Evolutionary conservation across 192 early-diverging fungal genomes (phyloP).

Genomic region (Coemansia sp.): DNA sequence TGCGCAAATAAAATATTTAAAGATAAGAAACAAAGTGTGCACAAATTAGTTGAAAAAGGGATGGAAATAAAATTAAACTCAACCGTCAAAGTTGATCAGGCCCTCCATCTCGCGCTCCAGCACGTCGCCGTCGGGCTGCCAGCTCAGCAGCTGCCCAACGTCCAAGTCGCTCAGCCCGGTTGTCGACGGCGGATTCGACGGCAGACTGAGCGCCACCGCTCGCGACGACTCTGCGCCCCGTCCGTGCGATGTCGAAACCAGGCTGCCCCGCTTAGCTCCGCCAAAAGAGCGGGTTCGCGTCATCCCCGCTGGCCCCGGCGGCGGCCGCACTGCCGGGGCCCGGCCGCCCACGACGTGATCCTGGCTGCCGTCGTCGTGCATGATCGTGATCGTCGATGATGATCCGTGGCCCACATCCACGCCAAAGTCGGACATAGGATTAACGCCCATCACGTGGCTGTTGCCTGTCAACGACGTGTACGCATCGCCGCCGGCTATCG

Average conservation of each 20-base stretch:
- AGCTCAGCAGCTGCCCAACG: slow-evolving; percentile 38
- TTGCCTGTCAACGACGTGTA: slow-evolving; percentile 36
- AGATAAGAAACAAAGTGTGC: neutral
- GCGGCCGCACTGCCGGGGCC: slow-evolving; percentile 19
- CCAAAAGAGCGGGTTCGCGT: slow-evolving; percentile 14
- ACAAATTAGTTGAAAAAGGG: slow-evolving; percentile 1
- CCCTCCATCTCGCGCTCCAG: slow-evolving; percentile 53
- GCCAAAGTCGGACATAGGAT: neutral
- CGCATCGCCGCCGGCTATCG: slow-evolving; percentile 35
- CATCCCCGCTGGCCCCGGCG: slow-evolving; percentile 40
- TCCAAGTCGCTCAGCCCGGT: slow-evolving; percentile 23
- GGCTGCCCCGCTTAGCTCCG: slow-evolving; percentile 11
- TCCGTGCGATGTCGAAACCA: neutral
- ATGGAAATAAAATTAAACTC: neutral
- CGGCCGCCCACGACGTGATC: slow-evolving; percentile 15
- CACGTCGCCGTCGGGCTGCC: slow-evolving; percentile 32
- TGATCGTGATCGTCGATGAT: slow-evolving; percentile 51
- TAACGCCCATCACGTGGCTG: slow-evolving; percentile 11
- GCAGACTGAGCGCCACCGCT: slow-evolving; percentile 16
- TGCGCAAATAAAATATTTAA: neutral
- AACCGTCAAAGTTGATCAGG: slow-evolving; percentile 52
- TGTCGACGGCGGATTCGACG: slow-evolving; percentile 39
- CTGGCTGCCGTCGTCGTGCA: slow-evolving; percentile 39
- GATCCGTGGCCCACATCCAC: slow-evolving; percentile 32
- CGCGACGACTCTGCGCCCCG: neutral